These are phyloP conservation scores for Cyberlindnera maritima DNA, from an alignment of 805 yeast genomes.

Conservation along the genomic window DNA sequence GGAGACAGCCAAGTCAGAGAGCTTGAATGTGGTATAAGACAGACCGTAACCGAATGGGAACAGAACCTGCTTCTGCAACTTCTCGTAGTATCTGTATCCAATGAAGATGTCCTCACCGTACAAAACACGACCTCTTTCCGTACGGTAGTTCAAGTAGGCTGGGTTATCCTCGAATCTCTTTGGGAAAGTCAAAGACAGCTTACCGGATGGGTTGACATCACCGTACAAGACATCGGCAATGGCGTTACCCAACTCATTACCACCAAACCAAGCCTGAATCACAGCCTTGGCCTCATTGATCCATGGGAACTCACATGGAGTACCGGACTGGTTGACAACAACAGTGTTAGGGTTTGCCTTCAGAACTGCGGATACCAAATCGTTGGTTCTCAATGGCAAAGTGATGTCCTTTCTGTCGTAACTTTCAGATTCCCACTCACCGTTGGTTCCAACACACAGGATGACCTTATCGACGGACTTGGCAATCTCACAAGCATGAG, in stretches of 20 bases:
- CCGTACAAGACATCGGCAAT: slow-evolving; percentile 62
- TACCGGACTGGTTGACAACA: slow-evolving; percentile 58
- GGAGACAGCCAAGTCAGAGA: too few relatives aligned
- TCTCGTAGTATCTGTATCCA: slow-evolving; percentile 62
- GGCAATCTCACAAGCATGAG: too few relatives aligned
- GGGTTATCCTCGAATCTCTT: slow-evolving; percentile 51
- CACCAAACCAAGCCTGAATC: slow-evolving; percentile 60
- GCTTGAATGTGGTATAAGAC: slow-evolving; percentile 44
- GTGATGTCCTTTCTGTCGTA: too few relatives aligned
- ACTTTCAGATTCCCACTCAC: too few relatives aligned
- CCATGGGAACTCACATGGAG: slow-evolving; percentile 63
- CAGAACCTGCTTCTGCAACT: slow-evolving; percentile 42
- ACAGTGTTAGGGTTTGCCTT: slow-evolving; percentile 50
- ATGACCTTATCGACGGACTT: too few relatives aligned
- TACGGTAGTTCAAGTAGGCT: slow-evolving; percentile 47
- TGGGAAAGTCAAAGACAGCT: slow-evolving; percentile 56
- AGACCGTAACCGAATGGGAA: slow-evolving; percentile 65
- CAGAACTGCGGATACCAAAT: slow-evolving; percentile 22
- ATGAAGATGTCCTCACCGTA: slow-evolving; percentile 68
- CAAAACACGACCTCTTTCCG: slow-evolving; percentile 49
- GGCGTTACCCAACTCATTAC: slow-evolving; percentile 56
- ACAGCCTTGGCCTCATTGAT: slow-evolving; percentile 39
- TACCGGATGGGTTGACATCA: slow-evolving; percentile 59
- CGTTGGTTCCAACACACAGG: too few relatives aligned
- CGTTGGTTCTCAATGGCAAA: too few relatives aligned